Base-by-base conservation (phyloP, 768 basidiomycete species). In the Sporobolomyces pararoseus region DNA sequence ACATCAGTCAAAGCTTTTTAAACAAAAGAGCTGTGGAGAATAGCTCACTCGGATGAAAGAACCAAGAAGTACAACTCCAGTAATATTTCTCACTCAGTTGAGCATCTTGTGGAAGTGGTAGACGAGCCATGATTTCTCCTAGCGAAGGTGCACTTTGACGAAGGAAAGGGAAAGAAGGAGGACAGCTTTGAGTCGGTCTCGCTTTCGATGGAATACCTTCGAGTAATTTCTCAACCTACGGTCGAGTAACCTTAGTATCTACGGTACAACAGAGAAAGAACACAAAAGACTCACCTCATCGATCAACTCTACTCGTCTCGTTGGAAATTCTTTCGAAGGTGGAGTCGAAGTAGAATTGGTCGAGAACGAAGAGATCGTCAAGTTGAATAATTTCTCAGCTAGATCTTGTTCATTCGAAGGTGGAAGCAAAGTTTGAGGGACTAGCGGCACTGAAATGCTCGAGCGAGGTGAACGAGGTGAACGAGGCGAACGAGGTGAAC, bases 341-440 rank as follows among this genome's bases (percentile, higher is more conserved):
- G 7, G 58, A 31, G n/a, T n/a, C n/a, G n/a, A n/a, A n/a, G n/a
- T n/a, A n/a, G 58, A n/a, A 37, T 29, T 19, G 7, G 35, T 59
- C n/a, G 58, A 44, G 42, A 59, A 59, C 3, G 58, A 46, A 27
- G 58, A 59, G 31, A 59, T 59, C 10, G 39, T 46, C 25, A 59
- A 19, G 29, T 46, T 29, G 58, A 59, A 59, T 19, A 59, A 19
- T 16, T 29, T 4, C 21, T 46, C 58, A n/a, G 42, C 39, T 16
- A 59, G n/a, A 34, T 59, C 58, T 27, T 46, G 39, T 12, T 59
- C 58, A 27, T 2, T 16, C 6, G 58, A 19, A 14, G 46, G 7
- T 19, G 14, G 13, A 7, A 10, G 4, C 27, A n/a, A 6, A 2
- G 7, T 4, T 31, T 39, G 17, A 35, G 58, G 58, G 14, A 46